Evolutionary conservation across 352 stramenopile genomes (phyloP).

Genomic region (Globisporangium cystogenes): DNA sequence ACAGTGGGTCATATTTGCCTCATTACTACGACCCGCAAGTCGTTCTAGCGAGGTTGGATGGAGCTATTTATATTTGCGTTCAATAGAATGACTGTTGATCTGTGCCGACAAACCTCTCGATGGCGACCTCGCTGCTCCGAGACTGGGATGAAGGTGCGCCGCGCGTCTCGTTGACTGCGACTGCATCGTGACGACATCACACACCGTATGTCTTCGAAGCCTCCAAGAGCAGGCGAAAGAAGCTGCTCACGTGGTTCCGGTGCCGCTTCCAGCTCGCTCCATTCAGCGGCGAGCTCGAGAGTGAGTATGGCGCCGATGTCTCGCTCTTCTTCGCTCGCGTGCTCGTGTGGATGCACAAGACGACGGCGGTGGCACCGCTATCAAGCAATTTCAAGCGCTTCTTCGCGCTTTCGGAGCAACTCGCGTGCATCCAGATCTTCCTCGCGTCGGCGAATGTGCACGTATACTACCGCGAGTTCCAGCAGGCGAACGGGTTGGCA

Average conservation of each 20-base stretch:
- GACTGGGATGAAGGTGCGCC: slow-evolving; percentile 66
- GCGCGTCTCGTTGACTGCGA: neutral
- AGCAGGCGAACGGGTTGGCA: slow-evolving; percentile 41
- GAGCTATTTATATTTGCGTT: no score
- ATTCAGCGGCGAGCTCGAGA: slow-evolving; percentile 22
- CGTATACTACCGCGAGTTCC: slow-evolving; percentile 42
- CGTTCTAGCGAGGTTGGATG: no score
- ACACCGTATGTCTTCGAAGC: slow-evolving; percentile 3
- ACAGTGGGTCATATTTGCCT: no score
- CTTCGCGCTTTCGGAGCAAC: slow-evolving; percentile 36
- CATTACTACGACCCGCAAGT: no score
- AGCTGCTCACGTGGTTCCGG: slow-evolving; percentile 51
- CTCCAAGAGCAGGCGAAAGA: slow-evolving; percentile 42
- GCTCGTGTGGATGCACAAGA: slow-evolving; percentile 66
- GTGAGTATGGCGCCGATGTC: slow-evolving; percentile 34
- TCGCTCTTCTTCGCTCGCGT: slow-evolving; percentile 57
- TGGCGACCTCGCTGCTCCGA: slow-evolving; percentile 38
- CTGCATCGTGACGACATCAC: neutral
- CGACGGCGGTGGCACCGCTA: neutral
- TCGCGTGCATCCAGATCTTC: slow-evolving; percentile 46
- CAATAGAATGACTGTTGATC: no score
- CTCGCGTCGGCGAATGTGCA: slow-evolving; percentile 30
- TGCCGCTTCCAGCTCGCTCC: slow-evolving; percentile 17
- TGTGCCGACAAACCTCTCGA: no score
- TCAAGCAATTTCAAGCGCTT: neutral